phyloP scores from a whole-genome alignment of 2,329 filamentous ascomycete genomes.

The Cucurbitaria berberidis region DNA sequence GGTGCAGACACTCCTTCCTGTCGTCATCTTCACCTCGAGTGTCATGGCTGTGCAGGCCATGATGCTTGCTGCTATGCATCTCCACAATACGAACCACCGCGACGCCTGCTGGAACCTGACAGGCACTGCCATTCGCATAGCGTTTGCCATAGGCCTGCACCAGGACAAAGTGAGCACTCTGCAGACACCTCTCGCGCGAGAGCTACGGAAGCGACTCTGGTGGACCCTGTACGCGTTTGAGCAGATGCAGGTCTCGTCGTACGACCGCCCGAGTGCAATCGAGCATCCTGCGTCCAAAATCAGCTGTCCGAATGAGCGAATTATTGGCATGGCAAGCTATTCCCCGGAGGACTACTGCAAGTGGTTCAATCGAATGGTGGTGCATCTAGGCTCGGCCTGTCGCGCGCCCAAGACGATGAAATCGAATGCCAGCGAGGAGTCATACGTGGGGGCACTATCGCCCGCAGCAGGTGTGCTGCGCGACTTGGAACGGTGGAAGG shows the following conservation, averaged over 20 bases:
- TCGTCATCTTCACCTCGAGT: conserved; percentile 53
- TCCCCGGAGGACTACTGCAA: conserved; percentile 48
- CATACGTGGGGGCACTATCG: conserved; percentile 48
- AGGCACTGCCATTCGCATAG: conserved; percentile 52
- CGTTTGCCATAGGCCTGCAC: conserved; percentile 54
- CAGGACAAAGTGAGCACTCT: conserved; percentile 48
- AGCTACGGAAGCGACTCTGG: conserved; percentile 60
- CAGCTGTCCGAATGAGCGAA: conserved; percentile 46
- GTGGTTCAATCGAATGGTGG: conserved; percentile 47
- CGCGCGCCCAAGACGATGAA: conserved; percentile 45
- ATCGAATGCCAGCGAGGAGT: conserved; percentile 41
- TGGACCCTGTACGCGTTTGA: conserved; percentile 60
- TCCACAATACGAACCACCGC: conserved; percentile 55
- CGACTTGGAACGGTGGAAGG: conserved; percentile 50
- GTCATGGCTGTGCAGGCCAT: conserved; percentile 52
- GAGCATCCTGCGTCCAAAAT: conserved; percentile 46
- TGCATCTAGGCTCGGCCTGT: conserved; percentile 49
- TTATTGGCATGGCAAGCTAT: conserved; percentile 41
- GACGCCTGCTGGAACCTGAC: conserved; percentile 55
- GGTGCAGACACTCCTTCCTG: conserved; percentile 50
- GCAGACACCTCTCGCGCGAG: conserved; percentile 47
- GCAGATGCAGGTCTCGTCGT: conserved; percentile 53
- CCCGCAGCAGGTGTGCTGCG: conserved; percentile 48
- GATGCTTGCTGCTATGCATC: conserved; percentile 52
- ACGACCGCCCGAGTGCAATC: conserved; percentile 54